Conservation (phyloP, 805 yeast genomes). For the Starmerella etchellsii region DNA sequence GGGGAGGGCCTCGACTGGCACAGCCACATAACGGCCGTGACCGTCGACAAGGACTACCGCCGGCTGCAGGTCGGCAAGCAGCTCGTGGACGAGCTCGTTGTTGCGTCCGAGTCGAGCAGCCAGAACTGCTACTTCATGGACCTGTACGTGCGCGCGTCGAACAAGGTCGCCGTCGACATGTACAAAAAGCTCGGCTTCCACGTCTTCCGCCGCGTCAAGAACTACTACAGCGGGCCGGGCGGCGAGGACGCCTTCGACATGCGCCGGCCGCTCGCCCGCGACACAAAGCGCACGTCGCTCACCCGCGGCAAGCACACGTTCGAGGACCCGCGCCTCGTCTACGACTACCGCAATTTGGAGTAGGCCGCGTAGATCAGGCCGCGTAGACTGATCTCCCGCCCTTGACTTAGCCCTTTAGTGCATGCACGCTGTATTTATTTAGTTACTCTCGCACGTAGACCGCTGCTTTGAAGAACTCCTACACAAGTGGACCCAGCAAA, state of each 20-base stretch:
- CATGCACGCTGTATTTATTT: no score
- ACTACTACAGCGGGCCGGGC: slow-evolving; percentile 56
- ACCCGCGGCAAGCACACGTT: slow-evolving; percentile 21
- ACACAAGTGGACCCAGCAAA: no score
- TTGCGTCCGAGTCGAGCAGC: slow-evolving; percentile 63
- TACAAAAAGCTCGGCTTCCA: slow-evolving; percentile 80
- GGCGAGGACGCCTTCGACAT: slow-evolving; percentile 70
- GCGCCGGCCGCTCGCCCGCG: slow-evolving; percentile 31
- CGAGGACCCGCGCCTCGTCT: slow-evolving; percentile 18
- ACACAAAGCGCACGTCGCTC: slow-evolving; percentile 23
- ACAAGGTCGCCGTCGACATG: slow-evolving; percentile 60
- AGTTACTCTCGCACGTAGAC: no score
- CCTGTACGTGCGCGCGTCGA: slow-evolving; percentile 80
- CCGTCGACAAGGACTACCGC: slow-evolving; percentile 70
- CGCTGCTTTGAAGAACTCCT: no score
- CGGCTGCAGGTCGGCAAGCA: slow-evolving; percentile 75
- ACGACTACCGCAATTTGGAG: slow-evolving; percentile 19
- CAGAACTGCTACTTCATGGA: slow-evolving; percentile 77
- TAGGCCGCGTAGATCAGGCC: not conserved
- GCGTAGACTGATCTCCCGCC: no score
- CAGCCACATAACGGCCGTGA: slow-evolving; percentile 91
- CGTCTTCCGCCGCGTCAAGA: slow-evolving; percentile 75
- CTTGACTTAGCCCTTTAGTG: no score
- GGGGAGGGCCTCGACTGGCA: slow-evolving; percentile 84
- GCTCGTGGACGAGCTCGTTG: slow-evolving; percentile 60